Evolutionary conservation across 2,329 filamentous ascomycete species (phyloP), one percentile per base, ranked within the genome.

Genomic region (Chaetothyriales sp.): DNA sequence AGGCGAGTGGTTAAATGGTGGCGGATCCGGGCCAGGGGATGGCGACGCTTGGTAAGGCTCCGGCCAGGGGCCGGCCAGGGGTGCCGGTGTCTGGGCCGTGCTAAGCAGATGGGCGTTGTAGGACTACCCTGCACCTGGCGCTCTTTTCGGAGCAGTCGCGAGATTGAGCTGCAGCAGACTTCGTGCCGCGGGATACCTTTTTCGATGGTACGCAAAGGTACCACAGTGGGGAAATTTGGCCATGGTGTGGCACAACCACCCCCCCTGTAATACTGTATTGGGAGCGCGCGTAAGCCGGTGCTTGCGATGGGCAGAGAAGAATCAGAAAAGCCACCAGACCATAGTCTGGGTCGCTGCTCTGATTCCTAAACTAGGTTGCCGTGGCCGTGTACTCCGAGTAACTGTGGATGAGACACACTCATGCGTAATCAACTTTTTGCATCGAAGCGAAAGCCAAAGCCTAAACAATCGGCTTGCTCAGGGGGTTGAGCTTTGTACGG

Each of bases 1-100:
- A 4, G 13, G 10, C 10, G 33, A 40, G n/a, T 43, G 19, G 7
- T 56, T n/a, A n/a, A 46, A 13, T 51, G 25, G 46, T 57, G 55
- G 47, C 54, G 52, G 22, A 40, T 20, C 4, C 46, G 47, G 22
- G 19, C 22, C 6, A 59, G 48, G 10, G 51, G 53, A 48, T 52
- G 51, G 45, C 50, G 51, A 18, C 54, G 51, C 43, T 57, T 57
- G 22, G 22, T 40, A 40, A 40, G 33, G 33, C 33, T 40, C 33
- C 33, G 33, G 7, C 5, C 10, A 13, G 15, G 33, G 33, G 33
- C 33, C 15, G 33, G 33, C 9, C 33, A 40, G 33, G 33, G 33
- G 33, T 40, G 10, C 33, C 15, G 33, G 7, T 15, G 33, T 40
- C 33, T 40, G 33, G 33, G 8, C 33, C 33, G 15, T 15, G 33